phyloP scores from a whole-genome alignment of 2,329 filamentous ascomycete genomes.

The Fusarium drepaniforme region DNA sequence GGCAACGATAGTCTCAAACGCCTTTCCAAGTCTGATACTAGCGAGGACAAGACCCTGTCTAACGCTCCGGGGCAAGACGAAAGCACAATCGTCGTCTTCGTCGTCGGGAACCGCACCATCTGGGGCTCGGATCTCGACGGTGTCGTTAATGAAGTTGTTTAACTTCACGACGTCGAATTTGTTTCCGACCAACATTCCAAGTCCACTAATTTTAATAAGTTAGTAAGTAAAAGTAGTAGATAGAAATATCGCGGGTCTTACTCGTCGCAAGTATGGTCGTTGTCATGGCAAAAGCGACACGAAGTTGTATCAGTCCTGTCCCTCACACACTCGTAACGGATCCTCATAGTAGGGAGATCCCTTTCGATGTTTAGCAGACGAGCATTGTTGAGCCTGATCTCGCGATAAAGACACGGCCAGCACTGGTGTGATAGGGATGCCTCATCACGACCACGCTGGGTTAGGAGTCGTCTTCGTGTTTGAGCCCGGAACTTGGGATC shows the following conservation, averaged over 20 bases:
- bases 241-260: not conserved
- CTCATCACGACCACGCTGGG: not conserved
- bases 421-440: not conserved
- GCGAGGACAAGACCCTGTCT: not conserved
- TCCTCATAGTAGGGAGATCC: not conserved
- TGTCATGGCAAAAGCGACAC: not conserved
- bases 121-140: not conserved
- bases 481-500: not conserved
- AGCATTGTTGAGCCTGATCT: not conserved
- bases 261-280: not conserved
- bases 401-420: not conserved
- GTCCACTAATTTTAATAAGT: not conserved
- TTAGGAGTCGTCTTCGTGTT: not conserved
- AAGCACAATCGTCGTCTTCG: not conserved
- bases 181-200: not conserved
- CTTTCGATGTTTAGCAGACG: fast-evolving
- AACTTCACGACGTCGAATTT: not conserved
- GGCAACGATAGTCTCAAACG: not conserved
- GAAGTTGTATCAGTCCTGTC: not conserved
- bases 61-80: not conserved
- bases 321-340: not conserved
- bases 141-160: not conserved
- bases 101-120: not conserved
- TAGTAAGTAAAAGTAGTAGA: not conserved
- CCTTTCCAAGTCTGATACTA: not conserved